Evolutionary conservation across 768 basidiomycete genomes (phyloP).

Genomic region (Symmetrospora coprosmae): DNA sequence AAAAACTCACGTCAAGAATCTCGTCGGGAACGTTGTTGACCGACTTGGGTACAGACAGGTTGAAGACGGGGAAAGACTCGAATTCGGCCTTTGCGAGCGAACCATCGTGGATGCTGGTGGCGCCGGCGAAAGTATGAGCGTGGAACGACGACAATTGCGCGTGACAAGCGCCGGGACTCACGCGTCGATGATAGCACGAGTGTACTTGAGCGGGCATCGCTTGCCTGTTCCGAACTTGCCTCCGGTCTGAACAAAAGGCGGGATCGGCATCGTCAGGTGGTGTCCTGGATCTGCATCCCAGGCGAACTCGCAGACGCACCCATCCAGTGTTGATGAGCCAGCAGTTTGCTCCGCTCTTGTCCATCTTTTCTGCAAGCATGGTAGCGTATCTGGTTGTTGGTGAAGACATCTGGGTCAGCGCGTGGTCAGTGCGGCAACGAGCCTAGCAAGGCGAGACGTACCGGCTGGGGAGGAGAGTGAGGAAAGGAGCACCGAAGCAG

Average conservation of each 20-base stretch:
- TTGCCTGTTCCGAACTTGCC: constrained; percentile 86
- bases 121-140: no score
- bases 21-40: constrained; percentile 80
- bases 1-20: constrained; percentile 76
- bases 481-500: constrained; percentile 98
- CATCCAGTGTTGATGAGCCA: constrained; percentile 94
- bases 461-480: constrained; percentile 66
- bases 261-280: background rate
- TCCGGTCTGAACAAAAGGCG: constrained; percentile 61
- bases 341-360: constrained; percentile 72
- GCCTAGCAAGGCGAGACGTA: no score
- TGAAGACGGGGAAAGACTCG: constrained; percentile 57
- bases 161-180: no score
- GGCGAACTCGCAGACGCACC: no score
- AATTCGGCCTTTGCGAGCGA: constrained; percentile 73
- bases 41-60: constrained; percentile 64
- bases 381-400: no score
- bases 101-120: constrained; percentile 87
- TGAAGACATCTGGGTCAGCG: no score
- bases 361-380: constrained; percentile 93
- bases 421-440: no score
- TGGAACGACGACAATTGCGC: background rate
- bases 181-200: constrained; percentile 92
- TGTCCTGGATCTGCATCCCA: no score
- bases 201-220: constrained; percentile 91